Percentiles rank a stretch among this genome's conserved stretches.
Conservation (phyloP, 2,329 filamentous ascomycete genomes). For the Cladosporium sp. region DNA sequence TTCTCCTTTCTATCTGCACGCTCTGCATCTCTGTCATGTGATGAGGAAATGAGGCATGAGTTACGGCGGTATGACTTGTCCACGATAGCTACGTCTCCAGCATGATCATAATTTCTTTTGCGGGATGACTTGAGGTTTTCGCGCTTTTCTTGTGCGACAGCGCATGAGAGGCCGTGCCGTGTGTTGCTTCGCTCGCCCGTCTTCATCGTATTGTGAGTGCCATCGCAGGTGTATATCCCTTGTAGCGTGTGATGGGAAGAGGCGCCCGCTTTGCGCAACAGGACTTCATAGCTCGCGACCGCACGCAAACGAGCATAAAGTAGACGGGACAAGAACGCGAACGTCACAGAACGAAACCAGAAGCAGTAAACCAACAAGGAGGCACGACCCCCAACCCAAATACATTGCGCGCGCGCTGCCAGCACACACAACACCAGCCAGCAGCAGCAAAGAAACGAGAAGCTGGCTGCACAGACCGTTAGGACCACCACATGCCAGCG, state of each 20-base stretch:
- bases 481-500: constrained; percentile 4
- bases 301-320: background rate
- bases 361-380: background rate
- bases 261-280: background rate
- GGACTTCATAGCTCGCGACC: background rate
- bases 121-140: background rate
- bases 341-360: background rate
- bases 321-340: background rate
- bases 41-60: constrained; percentile 15
- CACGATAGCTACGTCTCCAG: constrained; percentile 14
- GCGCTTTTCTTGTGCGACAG: background rate
- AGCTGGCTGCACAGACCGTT: background rate
- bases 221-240: background rate
- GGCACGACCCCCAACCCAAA: background rate
- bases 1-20: background rate
- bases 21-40: constrained; percentile 15
- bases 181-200: too few species aligned
- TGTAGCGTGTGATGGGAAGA: background rate
- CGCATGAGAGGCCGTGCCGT: background rate
- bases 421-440: background rate
- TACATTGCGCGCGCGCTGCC: background rate
- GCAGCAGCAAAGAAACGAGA: background rate
- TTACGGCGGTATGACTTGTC: constrained; percentile 14
- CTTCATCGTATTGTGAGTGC: background rate
- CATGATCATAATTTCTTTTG: background rate